These are phyloP conservation scores for Lipomyces chichibuensis DNA, from an alignment of 805 yeast genomes.

Conservation along the genomic window DNA sequence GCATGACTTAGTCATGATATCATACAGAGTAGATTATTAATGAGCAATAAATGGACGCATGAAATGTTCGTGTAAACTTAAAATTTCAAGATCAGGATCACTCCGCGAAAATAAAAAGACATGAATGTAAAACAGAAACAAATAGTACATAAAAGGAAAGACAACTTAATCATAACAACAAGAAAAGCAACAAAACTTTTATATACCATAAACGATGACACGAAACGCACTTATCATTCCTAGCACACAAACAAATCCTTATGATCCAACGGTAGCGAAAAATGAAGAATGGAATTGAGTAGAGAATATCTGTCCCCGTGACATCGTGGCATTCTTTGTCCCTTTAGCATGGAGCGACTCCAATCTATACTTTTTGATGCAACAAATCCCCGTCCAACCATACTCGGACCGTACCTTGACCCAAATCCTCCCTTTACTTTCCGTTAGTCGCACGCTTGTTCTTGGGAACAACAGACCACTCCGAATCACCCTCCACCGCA, in stretches of 20 bases:
- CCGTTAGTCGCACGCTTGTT: constrained; percentile 23
- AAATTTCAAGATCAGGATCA: background rate
- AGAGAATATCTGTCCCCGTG: background rate
- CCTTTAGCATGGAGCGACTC: background rate
- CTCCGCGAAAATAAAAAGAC: background rate
- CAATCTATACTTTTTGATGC: constrained; percentile 1
- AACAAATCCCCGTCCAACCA: background rate
- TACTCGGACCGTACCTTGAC: background rate
- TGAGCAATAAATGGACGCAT: background rate
- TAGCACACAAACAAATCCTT: background rate
- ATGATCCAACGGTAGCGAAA: background rate
- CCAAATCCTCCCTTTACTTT: background rate
- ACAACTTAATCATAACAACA: background rate
- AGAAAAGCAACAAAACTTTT: background rate
- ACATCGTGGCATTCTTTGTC: background rate
- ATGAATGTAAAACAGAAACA: background rate
- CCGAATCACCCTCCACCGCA: constrained; percentile 35
- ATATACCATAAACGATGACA: background rate
- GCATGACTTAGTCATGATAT: background rate
- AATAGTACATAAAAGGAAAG: background rate
- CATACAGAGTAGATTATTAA: background rate
- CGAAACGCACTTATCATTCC: background rate
- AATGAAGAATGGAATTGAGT: background rate
- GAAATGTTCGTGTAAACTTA: background rate
- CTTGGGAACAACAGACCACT: constrained; percentile 36